These are phyloP conservation scores for Camelina laxa DNA, from an alignment of 345 rosid species.

Conservation along the genomic window DNA sequence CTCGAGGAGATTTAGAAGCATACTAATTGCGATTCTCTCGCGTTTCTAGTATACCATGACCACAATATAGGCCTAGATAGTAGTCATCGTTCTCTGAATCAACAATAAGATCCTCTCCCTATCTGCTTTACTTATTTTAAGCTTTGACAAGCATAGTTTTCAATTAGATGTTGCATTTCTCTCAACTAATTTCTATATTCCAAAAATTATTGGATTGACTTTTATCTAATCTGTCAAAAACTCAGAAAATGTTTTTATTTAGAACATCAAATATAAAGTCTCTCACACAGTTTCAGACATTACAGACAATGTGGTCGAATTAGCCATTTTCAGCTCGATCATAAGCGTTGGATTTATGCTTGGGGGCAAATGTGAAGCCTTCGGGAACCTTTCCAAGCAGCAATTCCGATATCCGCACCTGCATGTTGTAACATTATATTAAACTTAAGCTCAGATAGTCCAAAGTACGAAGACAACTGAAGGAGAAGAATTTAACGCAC, in stretches of 20 bases:
- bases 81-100: conserved; percentile 52
- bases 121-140: background rate
- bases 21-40: conserved; percentile 75
- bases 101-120: background rate
- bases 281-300: conserved; percentile 9
- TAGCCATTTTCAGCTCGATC: conserved; percentile 92
- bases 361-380: conserved; percentile 90
- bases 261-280: background rate
- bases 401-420: conserved; percentile 90
- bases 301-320: conserved; percentile 26
- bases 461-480: background rate
- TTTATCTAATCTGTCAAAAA: background rate
- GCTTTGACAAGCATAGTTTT: background rate
- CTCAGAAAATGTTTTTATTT: background rate
- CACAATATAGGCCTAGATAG: conserved; percentile 55
- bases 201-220: background rate
- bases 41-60: conserved; percentile 74
- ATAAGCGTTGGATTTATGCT: conserved; percentile 91
- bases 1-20: conserved; percentile 69
- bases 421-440: conserved; percentile 27
- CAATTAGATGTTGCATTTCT: background rate
- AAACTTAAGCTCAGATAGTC: conserved; percentile 10
- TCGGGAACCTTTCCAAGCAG: conserved; percentile 92
- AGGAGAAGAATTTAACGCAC: conserved; percentile 45
- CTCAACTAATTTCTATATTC: background rate